Evolutionary conservation across 2,329 filamentous ascomycete genomes (phyloP), one percentile per base, ranked within the genome.

Genomic region (Pleomassaria siparia): DNA sequence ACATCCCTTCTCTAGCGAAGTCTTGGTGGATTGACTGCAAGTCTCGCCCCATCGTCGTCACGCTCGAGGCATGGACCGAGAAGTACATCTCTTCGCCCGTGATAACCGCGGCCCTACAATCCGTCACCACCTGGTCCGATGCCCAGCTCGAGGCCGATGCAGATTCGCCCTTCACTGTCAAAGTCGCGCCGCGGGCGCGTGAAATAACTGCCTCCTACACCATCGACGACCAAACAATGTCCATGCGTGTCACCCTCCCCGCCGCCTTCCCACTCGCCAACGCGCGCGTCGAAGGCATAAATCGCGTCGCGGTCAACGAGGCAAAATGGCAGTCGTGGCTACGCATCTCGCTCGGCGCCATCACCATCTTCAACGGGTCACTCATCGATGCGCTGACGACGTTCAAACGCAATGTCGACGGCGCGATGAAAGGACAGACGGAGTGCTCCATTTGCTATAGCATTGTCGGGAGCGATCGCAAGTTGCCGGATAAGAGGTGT

Each of bases 391-490:
- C 91, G 1, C 76, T 99, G 24, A 79, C 86, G 11, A 85, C 89
- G 8, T 97, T 95, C 78, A 84, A 88, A 54, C 83, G 86, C 54
- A 97, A 97, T 69, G 86, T 99, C 11, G 82, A 86, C 12, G 89
- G 90, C 1, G 89, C 89, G 3, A 80, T 99, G 56, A 94, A 95
- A 74, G 94, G 91, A 28, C 91, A 97, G 72, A 88, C 82, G 16
- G 94, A 99, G 71, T 99, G 94, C 66, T 90, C 94, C 9, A 97
- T 97, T 66, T 97, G 92, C 76, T 97, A 97, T 75, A 91, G 86
- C 50, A 91, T 99, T 64, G 89, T 99, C 54, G 89, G 89, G 15
- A 84, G 83, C 7, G 91, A 96, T 69, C 89, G 89, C 76, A 87
- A 88, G 71, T 83, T 95, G 69, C 94, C 94, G 0, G 92, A 94